A percentile compares a stretch with the other conserved stretches of the same genome.
Evolutionary conservation across 306 rosid genomes (phyloP).

Genomic region (Crataegus laevigata): DNA sequence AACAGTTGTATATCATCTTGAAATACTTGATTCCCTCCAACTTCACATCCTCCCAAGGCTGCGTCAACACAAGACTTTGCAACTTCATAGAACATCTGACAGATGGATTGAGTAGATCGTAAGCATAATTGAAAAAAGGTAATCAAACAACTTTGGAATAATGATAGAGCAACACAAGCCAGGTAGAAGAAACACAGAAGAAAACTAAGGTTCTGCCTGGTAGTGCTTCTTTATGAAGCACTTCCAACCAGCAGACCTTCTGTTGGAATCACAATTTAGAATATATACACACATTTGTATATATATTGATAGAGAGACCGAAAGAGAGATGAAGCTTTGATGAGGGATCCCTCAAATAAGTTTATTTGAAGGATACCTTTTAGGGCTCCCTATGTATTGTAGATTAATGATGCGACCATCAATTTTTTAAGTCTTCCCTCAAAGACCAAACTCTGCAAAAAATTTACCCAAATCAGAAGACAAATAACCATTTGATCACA

Average conservation of each 20-base stretch:
- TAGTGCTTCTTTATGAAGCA: background rate
- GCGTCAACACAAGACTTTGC: slow-evolving; percentile 45
- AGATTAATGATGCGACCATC: no score
- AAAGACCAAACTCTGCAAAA: no score
- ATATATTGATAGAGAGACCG: no score
- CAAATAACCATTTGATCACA: no score
- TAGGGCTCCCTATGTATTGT: no score
- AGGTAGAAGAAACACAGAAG: background rate
- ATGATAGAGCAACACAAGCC: background rate
- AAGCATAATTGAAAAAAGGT: background rate
- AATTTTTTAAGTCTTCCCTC: no score
- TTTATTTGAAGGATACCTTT: no score
- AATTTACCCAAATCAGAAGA: no score
- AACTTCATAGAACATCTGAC: slow-evolving; percentile 64
- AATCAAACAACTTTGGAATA: background rate
- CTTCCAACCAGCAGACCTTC: background rate
- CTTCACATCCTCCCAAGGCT: slow-evolving; percentile 34
- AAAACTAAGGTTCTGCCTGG: background rate
- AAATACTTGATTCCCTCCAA: slow-evolving; percentile 24
- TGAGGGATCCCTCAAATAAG: no score
- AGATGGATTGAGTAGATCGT: background rate
- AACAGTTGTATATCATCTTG: slow-evolving; percentile 25
- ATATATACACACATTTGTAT: no score
- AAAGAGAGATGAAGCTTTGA: no score
- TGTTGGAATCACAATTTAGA: background rate